These are phyloP conservation scores for Hanseniaspora sp. DNA, from an alignment of 1,139 yeast species.

Conservation along the genomic window DNA sequence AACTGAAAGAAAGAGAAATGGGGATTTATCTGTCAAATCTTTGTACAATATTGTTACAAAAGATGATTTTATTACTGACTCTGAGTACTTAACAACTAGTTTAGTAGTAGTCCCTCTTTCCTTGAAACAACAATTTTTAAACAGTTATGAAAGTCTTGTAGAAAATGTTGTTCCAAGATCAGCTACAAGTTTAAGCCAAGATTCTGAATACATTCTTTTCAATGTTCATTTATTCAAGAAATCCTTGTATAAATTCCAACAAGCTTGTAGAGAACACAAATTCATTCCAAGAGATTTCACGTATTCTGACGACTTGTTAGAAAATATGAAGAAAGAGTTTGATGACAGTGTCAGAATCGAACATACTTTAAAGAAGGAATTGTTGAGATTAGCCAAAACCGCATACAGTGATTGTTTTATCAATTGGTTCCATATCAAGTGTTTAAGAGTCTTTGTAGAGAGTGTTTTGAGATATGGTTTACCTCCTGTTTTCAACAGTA, in stretches of 20 bases:
- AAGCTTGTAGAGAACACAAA: conserved; percentile 68
- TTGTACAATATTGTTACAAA: conserved; percentile 80
- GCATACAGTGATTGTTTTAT: conserved; percentile 78
- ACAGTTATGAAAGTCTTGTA: conserved; percentile 62
- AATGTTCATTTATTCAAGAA: conserved; percentile 79
- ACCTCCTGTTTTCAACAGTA: conserved; percentile 80
- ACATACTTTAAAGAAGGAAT: conserved; percentile 61
- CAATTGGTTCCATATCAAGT: conserved; percentile 82
- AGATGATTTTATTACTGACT: conserved; percentile 69
- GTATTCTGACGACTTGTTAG: conserved; percentile 68
- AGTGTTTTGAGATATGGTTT: conserved; percentile 85
- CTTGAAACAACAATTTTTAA: conserved; percentile 48
- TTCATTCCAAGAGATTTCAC: conserved; percentile 91
- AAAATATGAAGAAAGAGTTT: conserved; percentile 64
- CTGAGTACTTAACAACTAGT: conserved; percentile 76
- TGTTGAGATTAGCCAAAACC: conserved; percentile 70
- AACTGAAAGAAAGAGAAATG: conserved; percentile 85
- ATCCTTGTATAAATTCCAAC: conserved; percentile 55
- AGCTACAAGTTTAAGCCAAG: conserved; percentile 58
- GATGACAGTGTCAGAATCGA: conserved; percentile 66
- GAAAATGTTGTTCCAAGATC: conserved; percentile 86
- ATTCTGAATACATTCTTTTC: conserved; percentile 61
- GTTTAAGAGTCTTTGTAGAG: conserved; percentile 49
- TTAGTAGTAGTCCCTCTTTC: conserved; percentile 77
- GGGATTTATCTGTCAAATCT: conserved; percentile 83